Base-by-base conservation (phyloP, 148 eudicot genomes). In the Fallopia convolvulus region DNA sequence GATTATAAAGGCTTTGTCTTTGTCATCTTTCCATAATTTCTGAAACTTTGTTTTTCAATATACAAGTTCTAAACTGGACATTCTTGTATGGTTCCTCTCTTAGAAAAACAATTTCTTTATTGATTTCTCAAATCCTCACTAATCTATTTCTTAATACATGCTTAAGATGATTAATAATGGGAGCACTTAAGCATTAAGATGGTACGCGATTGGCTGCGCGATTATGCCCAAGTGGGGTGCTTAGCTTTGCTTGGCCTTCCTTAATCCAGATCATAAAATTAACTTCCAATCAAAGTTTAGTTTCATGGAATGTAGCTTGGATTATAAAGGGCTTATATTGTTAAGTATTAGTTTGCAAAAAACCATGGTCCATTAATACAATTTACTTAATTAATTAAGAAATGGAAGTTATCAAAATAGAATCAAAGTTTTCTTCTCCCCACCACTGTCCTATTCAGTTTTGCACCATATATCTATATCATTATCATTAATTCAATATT, bases 391-490 rank as follows among this genome's bases (percentile, higher is more conserved):
- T 23, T 61, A 61, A 33, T 33, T 36, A 68, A 68, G 72, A 68
- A 14, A 17, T 66, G 44, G n/a, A 9, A 36, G 44, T 68, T 33
- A 6, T 68, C 70, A 12, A 30, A 65, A 40, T 30, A 32, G 39
- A 65, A 21, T 65, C 44, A 39, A 68, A 68, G 39, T 68, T 68
- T 5, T 68, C 72, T 36, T 68, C 72, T 33, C 21, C 72, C 72
- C 41, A 65, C 71, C 40, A 65, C 23, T 65, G 1, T 65, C 71
- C 41, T 68, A 36, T 7, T 68, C 72, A 68, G 18, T 39, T 68
- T 39, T 36, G 72, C 72, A 68, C 72, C 39, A 68, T 68, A 18
- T 68, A 68, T 60, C 26, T 23, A 23, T 66, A 66, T 66, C 72
- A 66, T 66, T 66, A 66, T 66, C 72, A 66, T 66, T 13, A 15